Percentiles rank a stretch among this genome's conserved stretches.
Evolutionary conservation across 169 alveolate species (phyloP).

Genomic region (Plasmodium adleri): DNA sequence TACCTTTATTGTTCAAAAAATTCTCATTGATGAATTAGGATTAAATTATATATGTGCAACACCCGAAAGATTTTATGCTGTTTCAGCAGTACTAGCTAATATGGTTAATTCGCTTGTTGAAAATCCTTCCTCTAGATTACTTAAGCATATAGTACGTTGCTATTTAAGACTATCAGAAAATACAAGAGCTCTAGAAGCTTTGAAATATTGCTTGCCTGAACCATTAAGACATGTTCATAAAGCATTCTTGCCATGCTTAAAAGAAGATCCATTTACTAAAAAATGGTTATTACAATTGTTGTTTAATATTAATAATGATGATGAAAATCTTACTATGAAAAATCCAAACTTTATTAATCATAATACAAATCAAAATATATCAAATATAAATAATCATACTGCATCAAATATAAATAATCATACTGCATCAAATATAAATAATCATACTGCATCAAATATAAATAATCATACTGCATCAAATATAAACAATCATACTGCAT

Average conservation of each 20-base stretch:
- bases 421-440: not conserved
- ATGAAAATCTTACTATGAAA: not conserved
- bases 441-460: not conserved
- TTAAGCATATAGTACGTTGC: constrained; percentile 97
- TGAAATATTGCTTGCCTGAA: constrained; percentile 89
- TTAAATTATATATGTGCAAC: constrained; percentile 96
- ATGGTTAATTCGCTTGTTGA: constrained; percentile 93
- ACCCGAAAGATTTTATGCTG: constrained; percentile 98
- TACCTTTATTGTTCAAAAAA: constrained; percentile 98
- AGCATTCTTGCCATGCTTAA: constrained; percentile 85
- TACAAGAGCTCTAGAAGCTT: constrained; percentile 92
- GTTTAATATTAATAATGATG: constrained; percentile 78
- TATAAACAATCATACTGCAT: not conserved
- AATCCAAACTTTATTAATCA: not conserved
- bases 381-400: not conserved
- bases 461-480: not conserved
- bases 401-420: not conserved
- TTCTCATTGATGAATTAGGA: constrained; percentile 97
- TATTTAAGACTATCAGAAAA: constrained; percentile 98
- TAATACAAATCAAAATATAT: not conserved
- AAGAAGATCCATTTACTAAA: constrained; percentile 87
- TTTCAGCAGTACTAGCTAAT: constrained; percentile 94
- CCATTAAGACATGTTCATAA: constrained; percentile 82
- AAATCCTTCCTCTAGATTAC: constrained; percentile 94
- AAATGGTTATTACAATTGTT: constrained; percentile 86